These are phyloP conservation scores for Fragaria iinumae DNA, from an alignment of 306 rosid genomes.

Conservation along the genomic window DNA sequence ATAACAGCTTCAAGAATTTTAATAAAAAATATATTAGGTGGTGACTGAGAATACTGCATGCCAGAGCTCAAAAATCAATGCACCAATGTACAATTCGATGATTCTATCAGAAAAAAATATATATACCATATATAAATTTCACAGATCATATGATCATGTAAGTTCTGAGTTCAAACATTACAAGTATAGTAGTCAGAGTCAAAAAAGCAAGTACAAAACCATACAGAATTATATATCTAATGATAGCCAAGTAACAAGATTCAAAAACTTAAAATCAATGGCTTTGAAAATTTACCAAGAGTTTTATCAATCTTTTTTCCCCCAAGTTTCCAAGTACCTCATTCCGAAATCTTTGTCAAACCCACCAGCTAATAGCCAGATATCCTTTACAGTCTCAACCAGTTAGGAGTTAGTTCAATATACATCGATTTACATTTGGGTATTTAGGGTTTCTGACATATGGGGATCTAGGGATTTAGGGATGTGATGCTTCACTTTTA, in stretches of 20 bases:
- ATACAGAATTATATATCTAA: neutral
- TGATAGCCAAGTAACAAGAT: neutral
- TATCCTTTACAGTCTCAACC: neutral
- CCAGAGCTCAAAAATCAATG: conserved; percentile 4
- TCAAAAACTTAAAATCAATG: neutral
- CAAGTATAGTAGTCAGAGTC: neutral
- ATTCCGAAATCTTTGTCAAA: neutral
- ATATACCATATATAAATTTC: neutral
- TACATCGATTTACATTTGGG: neutral
- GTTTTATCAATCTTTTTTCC: neutral
- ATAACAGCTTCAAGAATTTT: conserved; percentile 57
- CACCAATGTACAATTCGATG: neutral
- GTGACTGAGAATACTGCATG: neutral
- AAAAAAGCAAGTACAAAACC: neutral
- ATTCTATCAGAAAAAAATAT: neutral
- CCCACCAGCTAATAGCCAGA: neutral
- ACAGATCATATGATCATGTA: neutral
- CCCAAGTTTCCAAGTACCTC: neutral
- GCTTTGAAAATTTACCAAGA: neutral
- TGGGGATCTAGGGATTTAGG: neutral
- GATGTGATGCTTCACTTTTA: neutral
- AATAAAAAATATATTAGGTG: conserved; percentile 21
- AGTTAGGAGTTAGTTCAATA: neutral
- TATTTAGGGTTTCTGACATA: neutral
- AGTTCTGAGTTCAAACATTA: conserved; percentile 8